phyloP scores from a whole-genome alignment of 169 alveolate genomes.

The Perkinsus chesapeaki region DNA sequence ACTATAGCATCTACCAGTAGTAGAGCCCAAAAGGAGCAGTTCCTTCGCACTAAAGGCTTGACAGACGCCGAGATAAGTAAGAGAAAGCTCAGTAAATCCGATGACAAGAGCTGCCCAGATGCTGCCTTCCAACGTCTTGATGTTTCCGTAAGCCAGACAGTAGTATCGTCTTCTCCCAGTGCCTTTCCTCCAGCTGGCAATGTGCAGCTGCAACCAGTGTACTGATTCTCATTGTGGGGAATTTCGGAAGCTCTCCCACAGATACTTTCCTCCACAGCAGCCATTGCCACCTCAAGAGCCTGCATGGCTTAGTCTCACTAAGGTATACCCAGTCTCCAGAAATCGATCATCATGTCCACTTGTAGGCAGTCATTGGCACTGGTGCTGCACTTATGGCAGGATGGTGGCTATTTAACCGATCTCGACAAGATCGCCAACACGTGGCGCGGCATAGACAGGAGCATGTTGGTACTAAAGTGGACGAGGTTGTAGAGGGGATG shows the following conservation, averaged over 20 bases:
- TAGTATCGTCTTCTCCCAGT: background rate
- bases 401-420: background rate
- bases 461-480: background rate
- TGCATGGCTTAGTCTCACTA: background rate
- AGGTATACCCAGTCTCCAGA: background rate
- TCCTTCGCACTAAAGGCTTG: background rate
- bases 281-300: background rate
- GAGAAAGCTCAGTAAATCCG: background rate
- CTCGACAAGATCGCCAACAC: background rate
- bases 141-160: background rate
- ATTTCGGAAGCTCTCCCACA: no score
- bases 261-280: background rate
- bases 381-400: background rate
- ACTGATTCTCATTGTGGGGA: background rate
- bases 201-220: background rate
- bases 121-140: background rate
- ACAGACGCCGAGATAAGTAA: background rate
- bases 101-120: background rate
- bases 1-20: background rate
- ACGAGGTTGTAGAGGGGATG: background rate
- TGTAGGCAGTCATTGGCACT: background rate
- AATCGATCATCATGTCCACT: background rate
- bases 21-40: background rate
- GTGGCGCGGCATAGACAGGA: no score
- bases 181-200: background rate